These are phyloP conservation scores for Paxillus ammoniavirescens DNA, from an alignment of 768 basidiomycete species.

Conservation along the genomic window DNA sequence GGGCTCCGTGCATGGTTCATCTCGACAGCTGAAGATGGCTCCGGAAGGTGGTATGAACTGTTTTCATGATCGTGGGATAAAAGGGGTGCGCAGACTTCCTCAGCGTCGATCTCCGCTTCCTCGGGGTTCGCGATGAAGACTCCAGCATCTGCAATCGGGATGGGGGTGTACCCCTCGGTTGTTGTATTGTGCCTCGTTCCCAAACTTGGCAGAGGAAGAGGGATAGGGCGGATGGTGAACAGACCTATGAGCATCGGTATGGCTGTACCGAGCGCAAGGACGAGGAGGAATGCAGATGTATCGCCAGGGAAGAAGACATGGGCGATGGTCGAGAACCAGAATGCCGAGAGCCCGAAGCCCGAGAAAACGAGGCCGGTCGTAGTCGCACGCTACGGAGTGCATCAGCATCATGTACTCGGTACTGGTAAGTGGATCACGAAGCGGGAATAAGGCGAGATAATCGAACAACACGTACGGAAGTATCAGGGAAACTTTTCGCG, in stretches of 20 bases:
- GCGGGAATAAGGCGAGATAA: background rate
- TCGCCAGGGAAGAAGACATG: slow-evolving; percentile 73
- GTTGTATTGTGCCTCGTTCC: background rate
- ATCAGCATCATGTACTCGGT: background rate
- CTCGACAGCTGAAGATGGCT: slow-evolving; percentile 20
- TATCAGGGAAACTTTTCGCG: slow-evolving; percentile 79
- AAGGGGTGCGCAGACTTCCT: slow-evolving; percentile 11
- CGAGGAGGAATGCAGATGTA: slow-evolving; percentile 71
- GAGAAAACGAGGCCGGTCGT: slow-evolving; percentile 78
- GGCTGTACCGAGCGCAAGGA: slow-evolving; percentile 77
- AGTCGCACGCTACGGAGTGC: slow-evolving; percentile 56
- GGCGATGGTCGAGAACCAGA: slow-evolving; percentile 80
- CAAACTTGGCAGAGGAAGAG: slow-evolving; percentile 43
- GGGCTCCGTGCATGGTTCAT: slow-evolving; percentile 13
- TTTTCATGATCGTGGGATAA: slow-evolving; percentile 18
- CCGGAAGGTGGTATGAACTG: slow-evolving; percentile 21
- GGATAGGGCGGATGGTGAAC: slow-evolving; percentile 67
- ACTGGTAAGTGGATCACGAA: background rate
- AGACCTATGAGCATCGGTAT: slow-evolving; percentile 78
- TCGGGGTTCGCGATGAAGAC: slow-evolving; percentile 10
- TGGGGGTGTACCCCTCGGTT: slow-evolving; percentile 18
- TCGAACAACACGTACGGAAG: slow-evolving; percentile 47
- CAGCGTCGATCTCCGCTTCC: slow-evolving; percentile 9
- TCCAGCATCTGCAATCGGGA: slow-evolving; percentile 15
- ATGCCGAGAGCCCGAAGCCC: slow-evolving; percentile 89